A percentile compares a stretch with the other conserved stretches of the same genome.
Evolutionary conservation across 768 basidiomycete species (phyloP).

Genomic region (Serendipita vermifera): DNA sequence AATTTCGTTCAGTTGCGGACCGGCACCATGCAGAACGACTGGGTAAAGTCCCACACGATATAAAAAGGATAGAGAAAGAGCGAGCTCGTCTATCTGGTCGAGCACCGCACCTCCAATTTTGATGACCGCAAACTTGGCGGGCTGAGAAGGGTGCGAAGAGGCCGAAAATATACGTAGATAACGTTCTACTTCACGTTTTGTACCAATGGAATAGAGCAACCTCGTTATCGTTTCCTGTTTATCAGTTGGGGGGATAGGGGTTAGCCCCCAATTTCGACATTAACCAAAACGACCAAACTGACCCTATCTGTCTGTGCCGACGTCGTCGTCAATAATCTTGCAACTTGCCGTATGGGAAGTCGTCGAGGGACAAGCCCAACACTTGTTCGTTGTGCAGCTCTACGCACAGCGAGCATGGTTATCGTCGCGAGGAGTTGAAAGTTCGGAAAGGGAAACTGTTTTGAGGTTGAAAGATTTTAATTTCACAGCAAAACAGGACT

Average conservation of each 20-base stretch:
- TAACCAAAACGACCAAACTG: background rate
- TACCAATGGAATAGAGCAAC: conserved; percentile 90
- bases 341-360: background rate
- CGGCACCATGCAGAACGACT: conserved; percentile 90
- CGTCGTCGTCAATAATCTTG: conserved; percentile 1
- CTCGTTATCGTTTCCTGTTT: conserved; percentile 90
- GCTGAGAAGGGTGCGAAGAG: conserved; percentile 76
- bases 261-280: background rate
- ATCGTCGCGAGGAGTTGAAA: background rate
- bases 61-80: conserved; percentile 88
- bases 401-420: background rate
- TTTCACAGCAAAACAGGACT: background rate
- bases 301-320: conserved; percentile 7
- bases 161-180: conserved; percentile 96
- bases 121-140: conserved; percentile 94
- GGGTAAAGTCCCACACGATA: conserved; percentile 98
- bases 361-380: background rate
- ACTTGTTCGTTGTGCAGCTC: background rate
- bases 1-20: conserved; percentile 88
- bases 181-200: conserved; percentile 93
- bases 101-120: conserved; percentile 97
- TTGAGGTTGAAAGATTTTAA: background rate
- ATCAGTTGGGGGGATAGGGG: background rate
- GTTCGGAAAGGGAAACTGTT: background rate
- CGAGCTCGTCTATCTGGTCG: conserved; percentile 83